Evolutionary conservation across 805 yeast genomes (phyloP).

Genomic region (Clavispora carvajalis): DNA sequence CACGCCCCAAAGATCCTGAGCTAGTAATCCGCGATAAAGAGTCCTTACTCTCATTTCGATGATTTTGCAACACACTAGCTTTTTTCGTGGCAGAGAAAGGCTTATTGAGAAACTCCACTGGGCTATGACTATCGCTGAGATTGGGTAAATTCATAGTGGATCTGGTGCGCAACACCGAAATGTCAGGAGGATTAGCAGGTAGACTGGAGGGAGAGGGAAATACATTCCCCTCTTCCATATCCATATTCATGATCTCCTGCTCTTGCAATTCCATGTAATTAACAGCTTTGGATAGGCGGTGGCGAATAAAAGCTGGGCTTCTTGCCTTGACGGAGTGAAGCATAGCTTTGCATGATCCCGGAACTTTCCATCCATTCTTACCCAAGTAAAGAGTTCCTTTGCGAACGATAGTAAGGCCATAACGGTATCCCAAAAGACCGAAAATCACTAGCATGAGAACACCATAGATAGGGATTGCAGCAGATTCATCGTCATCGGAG

Average conservation of each 20-base stretch:
- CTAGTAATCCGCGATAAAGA: constrained; percentile 9
- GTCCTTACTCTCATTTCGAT: constrained; percentile 10
- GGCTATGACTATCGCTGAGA: constrained; percentile 7
- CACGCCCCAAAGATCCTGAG: constrained; percentile 6
- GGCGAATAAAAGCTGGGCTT: constrained; percentile 18
- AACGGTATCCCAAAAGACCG: constrained; percentile 15
- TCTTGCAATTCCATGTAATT: constrained; percentile 16
- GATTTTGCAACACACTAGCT: constrained; percentile 2
- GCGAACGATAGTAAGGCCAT: constrained; percentile 4
- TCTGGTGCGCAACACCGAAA: constrained; percentile 32
- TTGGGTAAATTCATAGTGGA: constrained; percentile 28
- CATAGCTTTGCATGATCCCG: neutral
- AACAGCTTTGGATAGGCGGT: constrained; percentile 15
- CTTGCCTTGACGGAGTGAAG: constrained; percentile 5
- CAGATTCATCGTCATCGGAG: constrained; percentile 13
- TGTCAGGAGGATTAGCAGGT: constrained; percentile 6
- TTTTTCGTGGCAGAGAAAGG: constrained; percentile 23
- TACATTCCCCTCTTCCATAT: constrained; percentile 30
- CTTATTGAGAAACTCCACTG: constrained; percentile 28
- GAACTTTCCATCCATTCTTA: constrained; percentile 5
- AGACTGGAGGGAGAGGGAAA: constrained; percentile 18
- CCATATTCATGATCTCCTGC: constrained; percentile 18
- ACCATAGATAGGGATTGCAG: constrained; percentile 6
- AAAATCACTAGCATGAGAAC: constrained; percentile 16
- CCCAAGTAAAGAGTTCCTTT: neutral